phyloP scores from a whole-genome alignment of 768 basidiomycete species.

The Boletus vinaceobasis region DNA sequence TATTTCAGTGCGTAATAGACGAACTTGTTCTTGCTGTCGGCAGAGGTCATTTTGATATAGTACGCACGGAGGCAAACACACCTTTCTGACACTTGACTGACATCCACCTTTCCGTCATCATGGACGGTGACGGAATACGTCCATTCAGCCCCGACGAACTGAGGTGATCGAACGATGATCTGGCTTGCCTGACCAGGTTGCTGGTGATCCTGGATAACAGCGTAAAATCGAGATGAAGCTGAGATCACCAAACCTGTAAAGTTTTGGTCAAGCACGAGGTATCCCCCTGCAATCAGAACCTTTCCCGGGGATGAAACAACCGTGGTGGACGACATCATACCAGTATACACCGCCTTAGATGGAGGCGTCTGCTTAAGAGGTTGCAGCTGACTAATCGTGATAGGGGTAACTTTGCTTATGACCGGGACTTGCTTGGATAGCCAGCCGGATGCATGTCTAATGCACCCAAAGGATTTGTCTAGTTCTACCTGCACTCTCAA shows the following conservation, averaged over 20 bases:
- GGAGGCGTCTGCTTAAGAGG: neutral
- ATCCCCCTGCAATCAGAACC: conserved; percentile 92
- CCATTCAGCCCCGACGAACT: conserved; percentile 84
- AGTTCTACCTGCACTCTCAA: neutral
- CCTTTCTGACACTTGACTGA: conserved; percentile 24
- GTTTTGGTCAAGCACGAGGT: conserved; percentile 87
- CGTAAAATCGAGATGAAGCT: conserved; percentile 93
- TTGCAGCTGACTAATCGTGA: conserved; percentile 27
- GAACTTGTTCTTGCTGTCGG: conserved; percentile 77
- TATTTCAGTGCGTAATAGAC: conserved; percentile 85
- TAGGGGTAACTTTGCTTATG: neutral
- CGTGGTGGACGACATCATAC: conserved; percentile 49
- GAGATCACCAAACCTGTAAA: conserved; percentile 88
- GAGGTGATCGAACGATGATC: conserved; percentile 83
- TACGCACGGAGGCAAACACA: neutral
- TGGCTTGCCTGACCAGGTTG: conserved; percentile 30
- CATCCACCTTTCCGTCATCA: conserved; percentile 28
- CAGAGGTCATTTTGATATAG: conserved; percentile 7
- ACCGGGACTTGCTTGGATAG: too few relatives aligned
- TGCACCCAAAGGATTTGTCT: neutral
- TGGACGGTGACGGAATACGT: conserved; percentile 50
- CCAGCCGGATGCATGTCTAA: neutral
- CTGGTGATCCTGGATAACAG: conserved; percentile 50
- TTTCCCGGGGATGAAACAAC: conserved; percentile 92
- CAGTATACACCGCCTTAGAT: neutral